Evolutionary conservation across 176 grass and related monocot genomes (phyloP), one percentile per base, ranked within the genome.

Genomic region (Alopecurus myosuroides): DNA sequence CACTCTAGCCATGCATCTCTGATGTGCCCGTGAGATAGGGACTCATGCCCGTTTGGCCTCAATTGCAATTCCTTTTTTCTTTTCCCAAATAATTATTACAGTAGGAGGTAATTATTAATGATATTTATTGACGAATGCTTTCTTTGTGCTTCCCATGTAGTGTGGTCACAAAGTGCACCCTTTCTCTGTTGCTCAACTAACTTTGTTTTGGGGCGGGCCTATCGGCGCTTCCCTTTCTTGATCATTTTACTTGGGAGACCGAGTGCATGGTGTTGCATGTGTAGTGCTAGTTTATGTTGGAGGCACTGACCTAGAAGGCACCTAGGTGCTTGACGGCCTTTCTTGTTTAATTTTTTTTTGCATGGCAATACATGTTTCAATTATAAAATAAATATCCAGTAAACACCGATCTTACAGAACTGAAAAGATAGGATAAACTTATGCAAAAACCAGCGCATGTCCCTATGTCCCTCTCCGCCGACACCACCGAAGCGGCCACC

Each of bases 171-270:
- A 80, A 20, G 28, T 22, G 70, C 49, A 23, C 22, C 23, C 57
- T 81, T 51, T 74, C 77, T 29, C 39, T 77, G 79, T 58, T 76
- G 60, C 60, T 69, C 48, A 68, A 76, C 46, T 56, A 82, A 77
- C 79, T 50, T 9, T 66, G 36, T 76, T 55, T 76, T 60, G 23
- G 34, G 19, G 13, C 35, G 34, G 19, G 13, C 35, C 70, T 81
- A 53, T 25, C 46, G 22, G 48, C 26, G 79, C 33, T 67, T 80
- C 22, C 79, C 13, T 69, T 15, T 22, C 31, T 26, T 37, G 22
- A 34, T 22, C 37, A 7, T 34, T 81, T 33, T 64, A 40, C 30
- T 35, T 74, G 34, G 25, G 70, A 81, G 35, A 76, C 45, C 28
- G 44, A 44, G 30, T 67, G 78, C 78, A 81, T 66, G 70, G 25